Conservation (phyloP, 1,139 yeast genomes). For the Citeromyces hawaiiensis region DNA sequence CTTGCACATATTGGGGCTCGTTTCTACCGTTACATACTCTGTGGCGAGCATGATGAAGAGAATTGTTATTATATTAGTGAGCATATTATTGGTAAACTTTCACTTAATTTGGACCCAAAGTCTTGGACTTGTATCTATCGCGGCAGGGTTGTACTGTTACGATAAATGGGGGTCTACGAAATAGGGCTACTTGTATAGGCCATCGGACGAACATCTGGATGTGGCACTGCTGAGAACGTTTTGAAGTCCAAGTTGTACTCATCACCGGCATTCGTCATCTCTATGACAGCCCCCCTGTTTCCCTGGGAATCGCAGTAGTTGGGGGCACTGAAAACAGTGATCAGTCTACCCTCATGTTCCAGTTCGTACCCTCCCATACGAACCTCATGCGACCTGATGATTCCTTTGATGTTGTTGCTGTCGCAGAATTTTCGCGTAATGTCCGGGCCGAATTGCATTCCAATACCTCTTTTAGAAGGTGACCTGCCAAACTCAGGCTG, state of each 20-base stretch:
- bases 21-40: slow-evolving; percentile 82
- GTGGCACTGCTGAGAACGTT: slow-evolving; percentile 71
- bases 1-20: slow-evolving; percentile 75
- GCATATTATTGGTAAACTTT: slow-evolving; percentile 29
- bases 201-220: slow-evolving; percentile 92
- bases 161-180: slow-evolving; percentile 6
- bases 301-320: slow-evolving; percentile 92
- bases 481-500: slow-evolving; percentile 67
- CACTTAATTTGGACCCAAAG: background rate
- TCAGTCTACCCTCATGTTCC: slow-evolving; percentile 76
- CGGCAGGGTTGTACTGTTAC: background rate
- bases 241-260: slow-evolving; percentile 41
- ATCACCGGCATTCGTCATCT: slow-evolving; percentile 27
- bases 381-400: slow-evolving; percentile 91
- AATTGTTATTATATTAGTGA: slow-evolving; percentile 69
- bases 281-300: slow-evolving; percentile 80
- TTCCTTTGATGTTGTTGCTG: slow-evolving; percentile 56
- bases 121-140: background rate
- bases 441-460: slow-evolving; percentile 95
- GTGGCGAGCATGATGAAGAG: slow-evolving; percentile 84
- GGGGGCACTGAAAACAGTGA: slow-evolving; percentile 95
- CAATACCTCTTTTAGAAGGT: slow-evolving; percentile 89
- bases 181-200: slow-evolving; percentile 55
- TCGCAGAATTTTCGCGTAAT: slow-evolving; percentile 71
- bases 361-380: slow-evolving; percentile 81